phyloP scores from a whole-genome alignment of 2,329 filamentous ascomycete species.

The Helotiales sp. region DNA sequence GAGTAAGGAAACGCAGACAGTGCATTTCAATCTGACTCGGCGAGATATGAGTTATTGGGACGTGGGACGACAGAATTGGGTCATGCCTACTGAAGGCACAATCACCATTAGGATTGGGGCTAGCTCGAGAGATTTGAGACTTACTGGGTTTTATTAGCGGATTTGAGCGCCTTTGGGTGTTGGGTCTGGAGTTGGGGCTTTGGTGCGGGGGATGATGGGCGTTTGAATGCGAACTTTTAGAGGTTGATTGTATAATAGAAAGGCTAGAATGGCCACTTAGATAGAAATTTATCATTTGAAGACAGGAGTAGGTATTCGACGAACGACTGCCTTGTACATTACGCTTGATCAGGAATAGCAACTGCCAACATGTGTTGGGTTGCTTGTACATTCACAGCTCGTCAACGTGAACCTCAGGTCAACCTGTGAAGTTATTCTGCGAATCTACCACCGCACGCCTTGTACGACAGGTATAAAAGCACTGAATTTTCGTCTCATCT shows the following conservation, averaged over 20 bases:
- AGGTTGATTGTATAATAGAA: background rate
- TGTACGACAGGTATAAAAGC: background rate
- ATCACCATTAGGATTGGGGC: constrained; percentile 49
- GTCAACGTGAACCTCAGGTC: no score
- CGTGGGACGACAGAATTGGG: constrained; percentile 65
- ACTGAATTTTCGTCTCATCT: background rate
- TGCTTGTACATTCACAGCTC: background rate
- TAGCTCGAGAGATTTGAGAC: constrained; percentile 45
- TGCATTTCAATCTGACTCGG: constrained; percentile 58
- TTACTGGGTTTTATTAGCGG: constrained; percentile 39
- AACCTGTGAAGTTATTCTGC: no score
- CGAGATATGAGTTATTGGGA: constrained; percentile 72
- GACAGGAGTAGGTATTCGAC: background rate
- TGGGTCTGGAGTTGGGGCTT: background rate
- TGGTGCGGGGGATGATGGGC: background rate
- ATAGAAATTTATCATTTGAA: background rate
- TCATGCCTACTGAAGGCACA: constrained; percentile 55
- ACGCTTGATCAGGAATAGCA: background rate
- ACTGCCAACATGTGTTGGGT: no score
- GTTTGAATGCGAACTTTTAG: background rate
- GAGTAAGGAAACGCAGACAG: constrained; percentile 52
- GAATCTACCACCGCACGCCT: background rate
- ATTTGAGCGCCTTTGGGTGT: background rate
- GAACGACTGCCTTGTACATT: background rate
- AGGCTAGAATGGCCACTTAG: background rate